Base-by-base conservation (phyloP, 805 yeast species). In the Ogataea pignaliae region DNA sequence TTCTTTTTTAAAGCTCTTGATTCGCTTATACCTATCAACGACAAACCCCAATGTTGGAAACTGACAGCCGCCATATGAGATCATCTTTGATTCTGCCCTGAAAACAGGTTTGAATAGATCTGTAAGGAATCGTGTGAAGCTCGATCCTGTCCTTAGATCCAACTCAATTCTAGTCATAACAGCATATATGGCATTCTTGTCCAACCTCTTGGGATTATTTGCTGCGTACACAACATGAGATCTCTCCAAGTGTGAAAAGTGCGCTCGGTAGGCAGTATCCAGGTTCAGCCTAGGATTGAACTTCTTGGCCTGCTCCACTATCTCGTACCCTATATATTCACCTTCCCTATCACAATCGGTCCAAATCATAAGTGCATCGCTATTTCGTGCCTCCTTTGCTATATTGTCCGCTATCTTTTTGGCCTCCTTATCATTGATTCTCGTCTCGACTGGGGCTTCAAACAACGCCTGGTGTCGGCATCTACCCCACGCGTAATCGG, bases 261-360 rank as follows among this genome's bases (percentile, higher is more conserved):
- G 77, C 2, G 96, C 95, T 41, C 99, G 68, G 71, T 77, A 80
- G 3, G 83, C 70, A 29, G 73, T 71, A 10, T 69, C 72, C 15
- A 76, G 55, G 1, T 64, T 67, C 36, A 88, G 56, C 2, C 65
- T 50, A 1, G 64, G 53, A 56, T 85, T 83, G 1, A 64, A 68
- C 48, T 70, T 71, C 40, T 61, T 59, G 0, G 96, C 97, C n/a
- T 81, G 83, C 42, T 80, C 73, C 31, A 78, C 72, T 13, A 95
- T 79, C 55, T 90, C 96, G 68, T 73, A 79, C 0, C 97, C 98
- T 44, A 90, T 90, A 62, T 81, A 85, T 61, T 90, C 98, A 2
- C 98, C 98, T 61, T 90, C 98, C 32, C 97, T 71, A 72, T 90
- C 98, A 65, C 99, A 93, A 73, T 93, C 99, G 1, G 99, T 93